A percentile compares a stretch with the other conserved stretches of the same genome.
Conservation (phyloP, 2,329 filamentous ascomycete species). For the Colletotrichum sp. region DNA sequence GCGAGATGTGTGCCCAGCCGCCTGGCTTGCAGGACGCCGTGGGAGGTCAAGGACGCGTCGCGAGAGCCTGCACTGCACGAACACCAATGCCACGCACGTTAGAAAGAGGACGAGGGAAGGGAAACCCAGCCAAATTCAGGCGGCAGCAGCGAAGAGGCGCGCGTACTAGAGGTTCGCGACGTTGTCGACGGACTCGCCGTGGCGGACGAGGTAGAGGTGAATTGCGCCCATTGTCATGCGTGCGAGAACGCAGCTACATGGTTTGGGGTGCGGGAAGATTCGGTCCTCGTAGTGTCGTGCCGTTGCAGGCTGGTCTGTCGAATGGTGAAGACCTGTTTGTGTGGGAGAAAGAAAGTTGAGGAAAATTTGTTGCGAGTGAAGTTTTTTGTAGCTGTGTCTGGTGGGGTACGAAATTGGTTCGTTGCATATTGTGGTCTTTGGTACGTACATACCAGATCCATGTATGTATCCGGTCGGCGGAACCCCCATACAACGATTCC, state of each 20-base stretch:
- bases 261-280: neutral
- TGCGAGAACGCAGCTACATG: conserved; percentile 6
- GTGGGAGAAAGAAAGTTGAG: accelerated
- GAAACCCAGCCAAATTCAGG: neutral
- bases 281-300: neutral
- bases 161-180: conserved; percentile 76
- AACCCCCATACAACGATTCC: too few relatives aligned
- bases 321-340: neutral
- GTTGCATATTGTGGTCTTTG: neutral
- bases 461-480: too few relatives aligned
- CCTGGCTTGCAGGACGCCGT: conserved; percentile 81
- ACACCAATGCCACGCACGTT: conserved; percentile 21
- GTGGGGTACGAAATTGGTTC: neutral
- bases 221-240: conserved; percentile 16
- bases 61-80: conserved; percentile 70
- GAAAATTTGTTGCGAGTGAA: neutral
- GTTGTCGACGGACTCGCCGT: conserved; percentile 92
- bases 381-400: neutral
- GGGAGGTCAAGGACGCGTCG: conserved; percentile 81
- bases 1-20: conserved; percentile 70
- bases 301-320: neutral
- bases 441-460: neutral
- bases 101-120: conserved; percentile 20
- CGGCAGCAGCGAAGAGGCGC: neutral
- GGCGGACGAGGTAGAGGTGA: conserved; percentile 75